Conservation (phyloP, 805 yeast species). For the Yarrowia phangngaensis region DNA sequence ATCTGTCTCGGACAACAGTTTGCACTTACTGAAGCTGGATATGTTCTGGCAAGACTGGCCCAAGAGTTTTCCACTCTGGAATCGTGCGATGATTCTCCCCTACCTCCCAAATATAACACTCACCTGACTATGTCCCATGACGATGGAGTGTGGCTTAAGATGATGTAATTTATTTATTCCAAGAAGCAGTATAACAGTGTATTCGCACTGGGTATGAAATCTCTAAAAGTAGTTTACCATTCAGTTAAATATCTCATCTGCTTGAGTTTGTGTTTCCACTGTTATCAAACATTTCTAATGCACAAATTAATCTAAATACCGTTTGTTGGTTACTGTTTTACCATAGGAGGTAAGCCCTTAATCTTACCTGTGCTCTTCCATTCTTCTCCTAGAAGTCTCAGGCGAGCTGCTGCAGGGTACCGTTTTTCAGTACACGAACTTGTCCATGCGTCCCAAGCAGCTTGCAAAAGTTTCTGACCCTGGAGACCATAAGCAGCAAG, state of each 20-base stretch:
- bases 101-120: conserved; percentile 23
- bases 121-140: conserved; percentile 20
- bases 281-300: too few relatives aligned
- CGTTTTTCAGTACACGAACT: conserved; percentile 47
- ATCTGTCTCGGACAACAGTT: conserved; percentile 56
- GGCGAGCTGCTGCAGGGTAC: conserved; percentile 74
- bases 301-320: not conserved
- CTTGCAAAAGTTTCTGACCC: conserved; percentile 55
- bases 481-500: conserved; percentile 60
- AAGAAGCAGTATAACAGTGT: too few relatives aligned
- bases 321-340: not conserved
- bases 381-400: conserved; percentile 75
- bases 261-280: too few relatives aligned
- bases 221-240: too few relatives aligned
- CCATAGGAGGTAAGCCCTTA: conserved; percentile 29
- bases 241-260: too few relatives aligned
- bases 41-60: conserved; percentile 42
- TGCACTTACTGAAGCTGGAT: conserved; percentile 52
- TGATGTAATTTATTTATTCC: not conserved
- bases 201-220: too few relatives aligned
- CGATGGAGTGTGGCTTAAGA: conserved; percentile 15
- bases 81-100: conserved; percentile 1
- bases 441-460: conserved; percentile 53
- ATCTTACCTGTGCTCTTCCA: conserved; percentile 53
- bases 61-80: conserved; percentile 31